A percentile compares a stretch with the other conserved stretches of the same genome.
Evolutionary conservation across 2,329 filamentous ascomycete genomes (phyloP).

Genomic region (Talaromyces sp.): DNA sequence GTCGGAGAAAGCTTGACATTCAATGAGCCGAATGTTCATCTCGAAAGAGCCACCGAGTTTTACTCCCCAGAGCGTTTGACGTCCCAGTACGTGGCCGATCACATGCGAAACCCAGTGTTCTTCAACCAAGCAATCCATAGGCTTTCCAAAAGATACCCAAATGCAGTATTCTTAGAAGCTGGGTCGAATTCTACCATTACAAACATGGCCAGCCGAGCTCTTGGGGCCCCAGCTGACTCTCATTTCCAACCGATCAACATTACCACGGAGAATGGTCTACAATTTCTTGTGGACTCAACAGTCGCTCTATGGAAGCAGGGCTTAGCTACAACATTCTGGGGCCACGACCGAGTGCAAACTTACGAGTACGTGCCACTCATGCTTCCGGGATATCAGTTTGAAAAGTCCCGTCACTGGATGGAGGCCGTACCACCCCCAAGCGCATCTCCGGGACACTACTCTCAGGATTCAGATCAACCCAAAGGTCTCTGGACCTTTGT

Average conservation of each 20-base stretch:
- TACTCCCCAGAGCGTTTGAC: neutral
- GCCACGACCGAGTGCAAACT: conserved; percentile 20
- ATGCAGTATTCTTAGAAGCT: conserved; percentile 38
- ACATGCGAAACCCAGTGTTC: conserved; percentile 44
- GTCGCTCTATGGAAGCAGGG: conserved; percentile 26
- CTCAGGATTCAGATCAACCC: neutral
- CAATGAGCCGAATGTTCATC: conserved; percentile 30
- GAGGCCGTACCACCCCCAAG: conserved; percentile 11
- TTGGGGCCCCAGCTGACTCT: conserved; percentile 11
- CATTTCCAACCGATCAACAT: conserved; percentile 14
- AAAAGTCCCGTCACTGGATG: conserved; percentile 29
- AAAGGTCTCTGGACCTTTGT: conserved; percentile 26
- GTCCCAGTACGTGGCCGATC: conserved; percentile 23
- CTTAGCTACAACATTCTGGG: conserved; percentile 24
- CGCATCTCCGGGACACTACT: neutral
- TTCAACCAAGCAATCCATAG: conserved; percentile 42
- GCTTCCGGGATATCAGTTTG: conserved; percentile 36
- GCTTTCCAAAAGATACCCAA: conserved; percentile 25
- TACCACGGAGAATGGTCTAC: neutral
- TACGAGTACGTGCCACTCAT: conserved; percentile 15
- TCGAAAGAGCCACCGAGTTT: conserved; percentile 26
- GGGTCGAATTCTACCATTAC: conserved; percentile 36
- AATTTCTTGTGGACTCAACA: conserved; percentile 9
- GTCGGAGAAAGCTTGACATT: conserved; percentile 28
- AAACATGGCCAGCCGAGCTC: conserved; percentile 27